Percentiles rank a stretch among this genome's conserved stretches.
Evolutionary conservation across 306 rosid species (phyloP).

Genomic region (Vigna unguiculata): DNA sequence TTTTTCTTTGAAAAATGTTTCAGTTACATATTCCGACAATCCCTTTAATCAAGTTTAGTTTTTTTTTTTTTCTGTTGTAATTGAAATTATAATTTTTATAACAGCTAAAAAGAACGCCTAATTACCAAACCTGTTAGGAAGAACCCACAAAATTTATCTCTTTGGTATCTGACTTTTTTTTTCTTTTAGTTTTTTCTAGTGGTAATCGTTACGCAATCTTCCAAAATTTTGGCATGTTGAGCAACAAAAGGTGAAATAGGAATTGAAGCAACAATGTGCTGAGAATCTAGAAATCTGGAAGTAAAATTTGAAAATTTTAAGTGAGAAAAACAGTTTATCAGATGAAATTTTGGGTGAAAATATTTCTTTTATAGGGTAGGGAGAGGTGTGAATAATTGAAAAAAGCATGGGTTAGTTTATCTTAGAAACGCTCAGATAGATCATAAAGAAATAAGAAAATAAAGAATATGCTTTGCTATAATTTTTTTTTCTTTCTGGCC

Average conservation of each 20-base stretch:
- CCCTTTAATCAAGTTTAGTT: not conserved
- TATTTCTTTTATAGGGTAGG: conserved; percentile 2
- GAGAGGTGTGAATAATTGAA: not conserved
- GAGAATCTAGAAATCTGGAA: not conserved
- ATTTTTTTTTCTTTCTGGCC: no score
- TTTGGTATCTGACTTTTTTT: not conserved
- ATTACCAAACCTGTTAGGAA: not conserved
- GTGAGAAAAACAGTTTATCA: not conserved
- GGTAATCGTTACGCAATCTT: conserved; percentile 3
- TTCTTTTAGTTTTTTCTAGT: not conserved
- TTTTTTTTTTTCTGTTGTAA: not conserved
- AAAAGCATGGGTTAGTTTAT: not conserved
- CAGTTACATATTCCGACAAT: not conserved
- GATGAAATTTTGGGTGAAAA: not conserved
- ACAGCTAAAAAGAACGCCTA: not conserved
- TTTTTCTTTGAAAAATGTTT: not conserved
- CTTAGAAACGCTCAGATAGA: not conserved
- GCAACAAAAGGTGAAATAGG: not conserved
- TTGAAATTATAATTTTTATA: not conserved
- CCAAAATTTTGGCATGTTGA: not conserved
- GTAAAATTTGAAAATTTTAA: conserved; percentile 1
- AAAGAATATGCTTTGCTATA: no score
- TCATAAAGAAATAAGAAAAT: not conserved
- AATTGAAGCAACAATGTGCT: not conserved
- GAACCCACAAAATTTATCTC: not conserved